Percentiles rank a stretch among this genome's conserved stretches.
Evolutionary conservation across 345 rosid species (phyloP).

Genomic region (Mallotus nudiflorus): DNA sequence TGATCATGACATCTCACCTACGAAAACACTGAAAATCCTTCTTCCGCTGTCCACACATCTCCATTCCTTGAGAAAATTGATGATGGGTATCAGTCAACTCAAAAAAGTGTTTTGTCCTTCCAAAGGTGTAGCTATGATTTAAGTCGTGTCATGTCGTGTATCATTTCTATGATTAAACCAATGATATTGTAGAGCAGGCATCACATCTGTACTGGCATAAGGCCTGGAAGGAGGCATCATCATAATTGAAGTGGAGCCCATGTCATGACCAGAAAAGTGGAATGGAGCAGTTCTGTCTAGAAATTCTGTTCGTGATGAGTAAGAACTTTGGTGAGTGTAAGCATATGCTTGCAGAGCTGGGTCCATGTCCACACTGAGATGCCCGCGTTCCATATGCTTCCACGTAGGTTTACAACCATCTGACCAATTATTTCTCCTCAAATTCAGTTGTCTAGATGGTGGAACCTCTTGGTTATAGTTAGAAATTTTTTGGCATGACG

Average conservation of each 20-base stretch:
- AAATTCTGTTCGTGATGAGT: conserved; percentile 21
- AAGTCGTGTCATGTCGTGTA: conserved; percentile 15
- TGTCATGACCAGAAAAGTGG: conserved; percentile 14
- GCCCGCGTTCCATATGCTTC: conserved; percentile 26
- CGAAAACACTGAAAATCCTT: neutral
- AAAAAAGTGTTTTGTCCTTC: conserved; percentile 29
- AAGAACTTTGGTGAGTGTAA: conserved; percentile 17
- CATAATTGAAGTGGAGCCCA: conserved; percentile 32
- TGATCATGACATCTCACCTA: neutral
- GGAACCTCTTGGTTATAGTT: conserved; percentile 26
- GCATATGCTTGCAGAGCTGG: conserved; percentile 22
- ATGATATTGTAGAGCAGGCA: conserved; percentile 27
- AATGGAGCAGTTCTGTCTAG: conserved; percentile 23
- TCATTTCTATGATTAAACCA: conserved; percentile 28
- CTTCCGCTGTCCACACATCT: conserved; percentile 19
- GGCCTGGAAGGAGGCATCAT: conserved; percentile 32
- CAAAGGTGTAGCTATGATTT: conserved; percentile 26
- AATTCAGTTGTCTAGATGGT: conserved; percentile 12
- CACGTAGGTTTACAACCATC: conserved; percentile 23
- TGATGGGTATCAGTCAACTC: conserved; percentile 17
- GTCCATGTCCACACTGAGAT: conserved; percentile 18
- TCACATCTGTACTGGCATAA: conserved; percentile 6
- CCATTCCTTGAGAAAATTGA: conserved; percentile 4
- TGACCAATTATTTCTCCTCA: conserved; percentile 15
- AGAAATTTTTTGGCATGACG: no score